A percentile compares a stretch with the other conserved stretches of the same genome.
Conservation (phyloP, 108 stramenopile genomes). For the Schizochytrium sp. region DNA sequence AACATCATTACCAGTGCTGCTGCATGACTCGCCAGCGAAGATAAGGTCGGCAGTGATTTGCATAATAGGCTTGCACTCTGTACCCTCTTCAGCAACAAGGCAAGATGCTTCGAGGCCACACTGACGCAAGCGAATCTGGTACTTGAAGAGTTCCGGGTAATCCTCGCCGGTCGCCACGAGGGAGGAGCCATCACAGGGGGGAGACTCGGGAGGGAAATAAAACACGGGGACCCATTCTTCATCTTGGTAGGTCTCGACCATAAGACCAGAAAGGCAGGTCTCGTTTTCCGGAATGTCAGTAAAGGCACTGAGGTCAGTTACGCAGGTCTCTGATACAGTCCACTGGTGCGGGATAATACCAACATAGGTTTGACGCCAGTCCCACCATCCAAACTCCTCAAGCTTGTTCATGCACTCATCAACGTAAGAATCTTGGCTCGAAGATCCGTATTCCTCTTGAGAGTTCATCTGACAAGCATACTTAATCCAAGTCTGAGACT, state of each 20-base stretch:
- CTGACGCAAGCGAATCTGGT: constrained; percentile 48
- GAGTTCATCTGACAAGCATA: constrained; percentile 45
- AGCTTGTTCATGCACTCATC: constrained; percentile 46
- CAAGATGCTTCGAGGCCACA: constrained; percentile 30
- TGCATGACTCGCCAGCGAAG: not conserved
- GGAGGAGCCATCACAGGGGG: not conserved
- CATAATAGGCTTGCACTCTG: not conserved
- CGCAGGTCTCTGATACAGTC: constrained; percentile 18
- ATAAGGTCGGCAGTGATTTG: not conserved
- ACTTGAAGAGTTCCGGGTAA: not conserved
- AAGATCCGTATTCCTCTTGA: not conserved
- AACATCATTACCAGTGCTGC: not conserved
- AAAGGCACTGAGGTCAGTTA: not conserved
- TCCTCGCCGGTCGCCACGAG: not conserved
- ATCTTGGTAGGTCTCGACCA: not conserved
- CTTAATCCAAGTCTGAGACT: not conserved
- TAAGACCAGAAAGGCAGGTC: constrained; percentile 6
- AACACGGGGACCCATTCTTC: constrained; percentile 5
- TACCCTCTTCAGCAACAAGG: constrained; percentile 1
- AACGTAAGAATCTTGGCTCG: not conserved
- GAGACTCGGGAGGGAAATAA: not conserved
- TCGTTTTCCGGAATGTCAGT: constrained; percentile 31
- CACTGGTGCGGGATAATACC: constrained; percentile 25
- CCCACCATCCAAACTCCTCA: constrained; percentile 26
- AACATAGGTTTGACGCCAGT: not conserved